Conservation (phyloP, 129 eudicot species). For the Escallonia rubra region DNA sequence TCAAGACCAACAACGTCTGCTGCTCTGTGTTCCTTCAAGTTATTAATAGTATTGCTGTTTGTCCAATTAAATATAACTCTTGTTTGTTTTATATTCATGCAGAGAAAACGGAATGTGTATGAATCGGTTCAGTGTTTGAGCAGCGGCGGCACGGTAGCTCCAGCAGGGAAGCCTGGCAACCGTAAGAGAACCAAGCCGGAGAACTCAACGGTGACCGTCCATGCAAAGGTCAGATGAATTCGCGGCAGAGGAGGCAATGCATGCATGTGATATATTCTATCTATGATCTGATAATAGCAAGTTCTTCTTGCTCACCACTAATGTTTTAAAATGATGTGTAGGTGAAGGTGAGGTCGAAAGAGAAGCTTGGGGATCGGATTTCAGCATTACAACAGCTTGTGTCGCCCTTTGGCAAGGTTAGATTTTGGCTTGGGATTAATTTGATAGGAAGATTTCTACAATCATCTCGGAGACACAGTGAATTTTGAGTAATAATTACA, state of each 20-base stretch:
- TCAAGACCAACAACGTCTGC: constrained; percentile 35
- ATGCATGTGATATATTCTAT: not conserved
- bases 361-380: constrained; percentile 82
- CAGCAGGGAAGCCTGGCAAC: constrained; percentile 31
- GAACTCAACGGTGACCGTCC: constrained; percentile 36
- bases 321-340: constrained; percentile 2
- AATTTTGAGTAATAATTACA: not conserved
- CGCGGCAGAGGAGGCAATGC: not conserved
- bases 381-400: constrained; percentile 72
- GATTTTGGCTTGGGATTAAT: constrained; percentile 1
- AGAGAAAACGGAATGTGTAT: constrained; percentile 44
- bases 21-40: not conserved
- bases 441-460: not conserved
- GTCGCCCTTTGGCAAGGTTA: constrained; percentile 83
- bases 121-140: constrained; percentile 23
- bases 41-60: too few species aligned
- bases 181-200: constrained; percentile 34
- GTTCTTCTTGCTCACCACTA: not conserved
- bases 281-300: not conserved
- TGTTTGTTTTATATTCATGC: constrained; percentile 7
- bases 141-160: constrained; percentile 24
- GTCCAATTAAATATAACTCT: too few species aligned
- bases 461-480: not conserved
- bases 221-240: constrained; percentile 65
- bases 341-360: constrained; percentile 42